Evolutionary conservation across 306 rosid species (phyloP).

Genomic region (Delonix regia): DNA sequence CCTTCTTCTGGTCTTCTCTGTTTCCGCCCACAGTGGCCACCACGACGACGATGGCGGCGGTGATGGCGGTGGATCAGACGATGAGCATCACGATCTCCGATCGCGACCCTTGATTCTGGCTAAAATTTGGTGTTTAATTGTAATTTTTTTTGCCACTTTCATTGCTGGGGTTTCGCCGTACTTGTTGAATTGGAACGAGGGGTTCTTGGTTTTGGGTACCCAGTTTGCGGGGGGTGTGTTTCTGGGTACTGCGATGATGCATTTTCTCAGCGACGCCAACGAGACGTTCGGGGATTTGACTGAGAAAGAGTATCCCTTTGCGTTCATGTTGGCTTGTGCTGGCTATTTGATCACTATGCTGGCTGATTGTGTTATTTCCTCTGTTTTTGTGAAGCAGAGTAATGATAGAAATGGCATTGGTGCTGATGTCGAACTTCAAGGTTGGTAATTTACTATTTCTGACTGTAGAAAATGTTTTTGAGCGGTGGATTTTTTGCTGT

Average conservation of each 20-base stretch:
- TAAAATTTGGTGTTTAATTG: constrained; percentile 60
- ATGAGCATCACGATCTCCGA: constrained; percentile 39
- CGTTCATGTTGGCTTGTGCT: constrained; percentile 67
- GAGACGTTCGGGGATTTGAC: constrained; percentile 66
- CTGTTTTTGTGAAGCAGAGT: constrained; percentile 40
- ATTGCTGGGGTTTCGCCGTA: constrained; percentile 66
- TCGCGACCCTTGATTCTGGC: constrained; percentile 53
- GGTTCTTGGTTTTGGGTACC: constrained; percentile 68
- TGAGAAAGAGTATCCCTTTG: constrained; percentile 59
- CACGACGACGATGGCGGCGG: constrained; percentile 22
- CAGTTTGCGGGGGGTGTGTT: constrained; percentile 84
- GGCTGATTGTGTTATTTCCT: constrained; percentile 61
- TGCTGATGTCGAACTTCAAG: constrained; percentile 49
- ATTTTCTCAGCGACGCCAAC: constrained; percentile 73
- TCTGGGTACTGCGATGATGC: constrained; percentile 82
- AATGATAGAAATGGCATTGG: not conserved
- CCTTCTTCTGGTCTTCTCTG: constrained; percentile 45
- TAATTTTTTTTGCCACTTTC: constrained; percentile 66
- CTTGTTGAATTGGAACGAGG: constrained; percentile 70
- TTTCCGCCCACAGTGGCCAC: constrained; percentile 59
- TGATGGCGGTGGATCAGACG: not conserved
- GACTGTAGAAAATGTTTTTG: not conserved
- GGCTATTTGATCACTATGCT: constrained; percentile 71
- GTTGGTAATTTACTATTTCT: constrained; percentile 34
- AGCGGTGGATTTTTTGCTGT: not conserved